Evolutionary conservation across 2,329 filamentous ascomycete genomes (phyloP).

Genomic region (Penicillium sp.): DNA sequence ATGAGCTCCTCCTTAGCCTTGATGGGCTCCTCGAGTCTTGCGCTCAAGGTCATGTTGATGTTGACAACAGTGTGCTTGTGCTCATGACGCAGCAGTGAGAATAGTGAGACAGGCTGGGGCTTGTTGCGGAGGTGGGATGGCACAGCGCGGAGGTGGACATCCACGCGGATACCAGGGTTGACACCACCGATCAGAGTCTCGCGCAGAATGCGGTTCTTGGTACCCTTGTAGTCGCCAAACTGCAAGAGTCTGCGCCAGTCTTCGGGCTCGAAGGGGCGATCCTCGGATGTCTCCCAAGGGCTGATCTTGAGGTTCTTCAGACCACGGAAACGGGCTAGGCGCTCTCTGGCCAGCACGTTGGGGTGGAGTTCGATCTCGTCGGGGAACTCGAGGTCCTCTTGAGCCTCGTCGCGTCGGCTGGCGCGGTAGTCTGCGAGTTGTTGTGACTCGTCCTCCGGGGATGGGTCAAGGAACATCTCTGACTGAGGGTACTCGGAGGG

Average conservation of each 20-base stretch:
- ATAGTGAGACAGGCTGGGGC: constrained; percentile 67
- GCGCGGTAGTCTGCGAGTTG: constrained; percentile 80
- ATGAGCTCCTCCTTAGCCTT: constrained; percentile 92
- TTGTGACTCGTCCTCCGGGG: constrained; percentile 78
- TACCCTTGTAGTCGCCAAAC: constrained; percentile 84
- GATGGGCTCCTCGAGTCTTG: constrained; percentile 71
- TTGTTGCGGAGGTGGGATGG: constrained; percentile 54
- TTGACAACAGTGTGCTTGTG: constrained; percentile 91
- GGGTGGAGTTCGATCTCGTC: constrained; percentile 96
- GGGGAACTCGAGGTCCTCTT: constrained; percentile 92
- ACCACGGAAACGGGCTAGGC: constrained; percentile 82
- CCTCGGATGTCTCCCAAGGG: constrained; percentile 85
- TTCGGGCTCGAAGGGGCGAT: constrained; percentile 81
- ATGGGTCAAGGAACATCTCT: constrained; percentile 80
- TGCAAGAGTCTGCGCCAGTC: constrained; percentile 86
- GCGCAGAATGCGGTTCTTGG: constrained; percentile 71
- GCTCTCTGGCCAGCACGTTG: constrained; percentile 79
- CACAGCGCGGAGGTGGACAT: constrained; percentile 69
- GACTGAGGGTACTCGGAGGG: constrained; percentile 91
- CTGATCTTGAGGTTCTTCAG: constrained; percentile 88
- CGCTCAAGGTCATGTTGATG: constrained; percentile 82
- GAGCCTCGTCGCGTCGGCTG: constrained; percentile 74
- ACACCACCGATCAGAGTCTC: constrained; percentile 91
- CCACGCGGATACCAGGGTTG: constrained; percentile 76
- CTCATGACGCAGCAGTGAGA: constrained; percentile 89